Percentiles rank a stretch among this genome's conserved stretches.
Conservation (phyloP, 345 rosid genomes). For the Eucalyptus cladocalyx region DNA sequence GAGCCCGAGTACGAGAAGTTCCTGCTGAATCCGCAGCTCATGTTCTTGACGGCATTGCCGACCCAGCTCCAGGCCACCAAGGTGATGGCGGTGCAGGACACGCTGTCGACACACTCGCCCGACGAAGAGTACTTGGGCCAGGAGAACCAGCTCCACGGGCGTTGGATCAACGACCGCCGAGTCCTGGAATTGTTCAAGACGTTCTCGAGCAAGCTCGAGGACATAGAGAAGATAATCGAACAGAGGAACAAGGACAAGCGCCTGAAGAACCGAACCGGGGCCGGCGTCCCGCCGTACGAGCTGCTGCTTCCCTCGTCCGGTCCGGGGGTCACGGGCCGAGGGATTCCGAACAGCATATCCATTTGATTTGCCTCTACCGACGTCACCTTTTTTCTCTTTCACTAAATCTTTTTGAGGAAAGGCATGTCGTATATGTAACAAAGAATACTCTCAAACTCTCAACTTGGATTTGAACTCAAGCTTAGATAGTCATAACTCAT, state of each 20-base stretch:
- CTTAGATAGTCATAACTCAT: neutral
- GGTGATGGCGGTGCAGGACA: constrained; percentile 95
- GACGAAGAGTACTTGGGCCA: constrained; percentile 87
- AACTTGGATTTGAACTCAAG: neutral
- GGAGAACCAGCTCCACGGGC: constrained; percentile 31
- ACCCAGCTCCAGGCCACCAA: constrained; percentile 91
- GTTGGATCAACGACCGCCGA: constrained; percentile 59
- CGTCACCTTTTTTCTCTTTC: neutral
- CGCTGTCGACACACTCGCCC: constrained; percentile 75
- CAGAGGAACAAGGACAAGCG: constrained; percentile 46
- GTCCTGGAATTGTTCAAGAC: constrained; percentile 31
- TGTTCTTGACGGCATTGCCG: constrained; percentile 59
- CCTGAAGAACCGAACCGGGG: constrained; percentile 70
- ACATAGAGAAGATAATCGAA: constrained; percentile 52
- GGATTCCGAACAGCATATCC: constrained; percentile 91
- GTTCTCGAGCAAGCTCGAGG: constrained; percentile 47
- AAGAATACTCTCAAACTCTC: neutral
- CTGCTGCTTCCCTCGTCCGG: constrained; percentile 68
- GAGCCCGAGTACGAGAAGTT: constrained; percentile 53
- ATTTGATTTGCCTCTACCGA: constrained; percentile 13
- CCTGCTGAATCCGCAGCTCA: constrained; percentile 52
- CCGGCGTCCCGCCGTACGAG: constrained; percentile 89
- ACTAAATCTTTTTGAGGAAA: neutral
- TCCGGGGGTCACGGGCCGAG: constrained; percentile 89
- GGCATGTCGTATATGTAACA: neutral